Evolutionary conservation across 257 asterid species (phyloP).

Genomic region (Leonotis leonurus): DNA sequence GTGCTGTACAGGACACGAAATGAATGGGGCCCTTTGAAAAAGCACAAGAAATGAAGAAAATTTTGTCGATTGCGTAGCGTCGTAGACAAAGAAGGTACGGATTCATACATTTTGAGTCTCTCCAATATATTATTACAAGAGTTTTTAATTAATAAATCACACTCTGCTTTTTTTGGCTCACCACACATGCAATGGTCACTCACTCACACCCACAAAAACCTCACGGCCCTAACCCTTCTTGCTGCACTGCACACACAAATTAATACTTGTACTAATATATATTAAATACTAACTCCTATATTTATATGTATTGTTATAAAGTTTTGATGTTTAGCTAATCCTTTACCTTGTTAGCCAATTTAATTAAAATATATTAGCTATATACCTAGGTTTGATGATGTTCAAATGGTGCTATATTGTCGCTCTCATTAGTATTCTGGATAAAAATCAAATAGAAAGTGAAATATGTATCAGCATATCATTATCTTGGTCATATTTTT

Average conservation of each 20-base stretch:
- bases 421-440: neutral
- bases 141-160: neutral
- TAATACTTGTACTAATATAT: no score
- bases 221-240: slow-evolving; percentile 28
- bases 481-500: slow-evolving; percentile 1
- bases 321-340: no score
- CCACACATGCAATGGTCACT: slow-evolving; percentile 29
- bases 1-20: slow-evolving; percentile 22
- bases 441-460: neutral
- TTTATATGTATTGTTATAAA: no score
- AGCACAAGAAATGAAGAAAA: slow-evolving; percentile 9
- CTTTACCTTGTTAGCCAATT: no score
- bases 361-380: no score
- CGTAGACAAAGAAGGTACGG: slow-evolving; percentile 36
- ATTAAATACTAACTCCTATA: no score
- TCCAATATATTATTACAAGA: no score
- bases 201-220: slow-evolving; percentile 28
- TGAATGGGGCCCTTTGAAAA: slow-evolving; percentile 26
- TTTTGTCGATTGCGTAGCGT: slow-evolving; percentile 38
- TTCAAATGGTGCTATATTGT: no score
- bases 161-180: slow-evolving; percentile 8
- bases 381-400: neutral
- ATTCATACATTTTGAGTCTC: no score
- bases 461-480: slow-evolving; percentile 1
- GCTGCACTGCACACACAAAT: neutral